Conservation (phyloP, 2,329 filamentous ascomycete genomes). For the Exophiala alcalophila region DNA sequence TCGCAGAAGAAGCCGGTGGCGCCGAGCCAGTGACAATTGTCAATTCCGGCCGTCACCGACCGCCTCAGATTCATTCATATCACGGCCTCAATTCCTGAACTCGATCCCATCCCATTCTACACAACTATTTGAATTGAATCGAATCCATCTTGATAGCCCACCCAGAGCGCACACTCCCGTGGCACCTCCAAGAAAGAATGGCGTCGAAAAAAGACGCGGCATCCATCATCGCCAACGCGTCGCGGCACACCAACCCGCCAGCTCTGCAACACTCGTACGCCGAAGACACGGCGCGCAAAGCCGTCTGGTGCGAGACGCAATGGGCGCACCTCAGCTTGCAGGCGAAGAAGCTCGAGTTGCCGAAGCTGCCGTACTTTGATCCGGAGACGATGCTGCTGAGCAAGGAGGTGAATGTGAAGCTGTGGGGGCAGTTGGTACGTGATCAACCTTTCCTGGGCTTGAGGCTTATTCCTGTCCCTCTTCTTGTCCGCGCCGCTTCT, state of each 20-base stretch:
- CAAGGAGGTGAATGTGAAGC: slow-evolving; percentile 27
- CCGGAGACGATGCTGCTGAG: slow-evolving; percentile 29
- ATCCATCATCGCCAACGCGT: slow-evolving; percentile 22
- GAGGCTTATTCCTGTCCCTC: too few relatives aligned
- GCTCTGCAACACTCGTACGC: slow-evolving; percentile 1
- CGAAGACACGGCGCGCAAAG: slow-evolving; percentile 22
- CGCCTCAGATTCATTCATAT: too few relatives aligned
- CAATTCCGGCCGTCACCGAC: too few relatives aligned
- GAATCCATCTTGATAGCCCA: too few relatives aligned
- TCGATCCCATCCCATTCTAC: too few relatives aligned
- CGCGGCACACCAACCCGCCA: slow-evolving; percentile 12
- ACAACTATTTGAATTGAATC: not conserved
- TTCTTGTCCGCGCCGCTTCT: not conserved
- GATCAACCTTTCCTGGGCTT: not conserved
- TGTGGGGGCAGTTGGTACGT: slow-evolving; percentile 29
- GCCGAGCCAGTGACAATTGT: too few relatives aligned
- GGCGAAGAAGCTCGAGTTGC: slow-evolving; percentile 22
- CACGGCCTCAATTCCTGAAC: too few relatives aligned
- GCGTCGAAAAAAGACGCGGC: slow-evolving; percentile 21
- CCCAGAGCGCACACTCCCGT: not conserved
- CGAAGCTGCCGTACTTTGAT: slow-evolving; percentile 29
- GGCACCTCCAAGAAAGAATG: not conserved
- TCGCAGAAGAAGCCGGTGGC: too few relatives aligned
- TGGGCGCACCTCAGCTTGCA: slow-evolving; percentile 30
- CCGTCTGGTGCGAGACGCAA: slow-evolving; percentile 28